Evolutionary conservation across 179 eudicot genomes (phyloP).

Genomic region (Carnegiea gigantea): DNA sequence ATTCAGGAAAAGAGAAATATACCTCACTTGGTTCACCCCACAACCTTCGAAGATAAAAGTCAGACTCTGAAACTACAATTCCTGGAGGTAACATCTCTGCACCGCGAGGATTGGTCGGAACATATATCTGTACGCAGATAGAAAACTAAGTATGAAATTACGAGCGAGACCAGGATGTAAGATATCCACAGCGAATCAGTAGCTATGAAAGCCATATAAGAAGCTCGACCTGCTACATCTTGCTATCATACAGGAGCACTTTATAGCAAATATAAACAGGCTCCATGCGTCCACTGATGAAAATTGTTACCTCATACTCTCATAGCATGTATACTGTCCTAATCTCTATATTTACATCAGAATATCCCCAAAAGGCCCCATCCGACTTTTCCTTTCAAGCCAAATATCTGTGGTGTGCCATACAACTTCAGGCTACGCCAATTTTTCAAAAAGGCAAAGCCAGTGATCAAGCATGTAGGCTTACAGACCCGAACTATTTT

Average conservation of each 20-base stretch:
- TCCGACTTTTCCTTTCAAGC: background rate
- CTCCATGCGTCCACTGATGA: background rate
- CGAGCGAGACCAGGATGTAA: constrained; percentile 5
- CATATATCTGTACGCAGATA: constrained; percentile 58
- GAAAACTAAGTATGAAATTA: constrained; percentile 18
- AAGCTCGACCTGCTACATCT: constrained; percentile 6
- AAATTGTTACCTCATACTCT: background rate
- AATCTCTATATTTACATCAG: background rate
- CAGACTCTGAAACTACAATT: constrained; percentile 76
- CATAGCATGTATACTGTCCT: background rate
- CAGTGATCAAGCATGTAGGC: constrained; percentile 1
- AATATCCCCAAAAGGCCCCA: background rate
- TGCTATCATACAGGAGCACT: background rate
- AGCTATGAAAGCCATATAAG: background rate
- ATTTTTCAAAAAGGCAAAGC: background rate
- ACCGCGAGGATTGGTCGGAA: constrained; percentile 89
- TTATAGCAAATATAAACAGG: background rate
- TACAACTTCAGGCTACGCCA: background rate
- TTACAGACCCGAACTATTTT: background rate
- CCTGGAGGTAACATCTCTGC: constrained; percentile 93
- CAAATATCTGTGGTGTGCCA: background rate
- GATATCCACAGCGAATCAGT: constrained; percentile 1
- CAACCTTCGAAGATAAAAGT: constrained; percentile 80
- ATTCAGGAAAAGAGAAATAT: constrained; percentile 10
- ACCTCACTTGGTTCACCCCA: constrained; percentile 99